Evolutionary conservation across 257 asterid genomes (phyloP), one percentile per base, ranked within the genome.

Genomic region (Penstemon eatonii): DNA sequence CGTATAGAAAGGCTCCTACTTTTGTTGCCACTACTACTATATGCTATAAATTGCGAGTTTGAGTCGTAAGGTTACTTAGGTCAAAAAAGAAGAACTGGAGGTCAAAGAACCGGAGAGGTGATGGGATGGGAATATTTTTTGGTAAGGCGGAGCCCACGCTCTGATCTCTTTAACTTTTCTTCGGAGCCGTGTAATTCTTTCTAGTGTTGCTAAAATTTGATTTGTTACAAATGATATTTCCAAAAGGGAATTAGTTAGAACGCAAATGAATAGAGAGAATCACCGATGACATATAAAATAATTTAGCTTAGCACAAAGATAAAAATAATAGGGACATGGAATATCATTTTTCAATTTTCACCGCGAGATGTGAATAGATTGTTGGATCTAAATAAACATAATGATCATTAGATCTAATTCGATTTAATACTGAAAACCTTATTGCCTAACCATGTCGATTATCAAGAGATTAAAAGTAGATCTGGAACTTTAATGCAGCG

Each of bases 291-390:
- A 15, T 15, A 15, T 15, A 15, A 4, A 15, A 4, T 19, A 43
- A 60, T 37, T 52, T 43, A 65, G 54, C 55, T 52, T 43, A 65
- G 54, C 55, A 65, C 57, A 43, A 19, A 25, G 33, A 25, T 25
- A 25, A 25, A 2, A 25, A 25, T 25, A 25, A 25, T 25, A 25
- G 33, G 0, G 33, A 25, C 2, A 25, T 25, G 33, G 33, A 25
- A 2, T 25, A 25, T 25, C 33, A 25, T 25, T 25, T 25, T 25
- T 25, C 33, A 25, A 25, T 25, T 25, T 25, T 25, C 2, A 25
- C 33, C 33, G 2, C 2, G 33, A 25, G 33, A 25, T 25, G 33
- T 25, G 33, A 25, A 25, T 25, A 25, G 33, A 25, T 15, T n/a
- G n/a, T n/a, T n/a, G n/a, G n/a, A n/a, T n/a, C n/a, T n/a, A n/a